These are phyloP conservation scores for Actinomucor elegans DNA, from an alignment of 371 early-diverging fungal species.

Conservation along the genomic window DNA sequence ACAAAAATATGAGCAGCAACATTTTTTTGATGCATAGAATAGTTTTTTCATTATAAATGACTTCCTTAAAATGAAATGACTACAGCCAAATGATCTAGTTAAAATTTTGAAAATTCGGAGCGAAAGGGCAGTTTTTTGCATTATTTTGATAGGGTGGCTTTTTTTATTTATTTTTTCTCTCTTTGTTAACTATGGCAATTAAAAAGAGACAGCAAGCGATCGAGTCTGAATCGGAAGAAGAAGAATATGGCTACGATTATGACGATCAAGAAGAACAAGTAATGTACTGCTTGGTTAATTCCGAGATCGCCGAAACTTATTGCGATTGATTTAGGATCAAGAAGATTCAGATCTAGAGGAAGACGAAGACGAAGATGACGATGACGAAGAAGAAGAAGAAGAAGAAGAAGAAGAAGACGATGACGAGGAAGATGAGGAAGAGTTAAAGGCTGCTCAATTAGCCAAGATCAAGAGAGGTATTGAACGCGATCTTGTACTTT, in stretches of 20 bases:
- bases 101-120: too few species aligned
- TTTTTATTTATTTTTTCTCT: neutral
- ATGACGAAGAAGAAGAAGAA: neutral
- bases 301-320: too few species aligned
- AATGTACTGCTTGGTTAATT: neutral
- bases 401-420: conserved; percentile 22
- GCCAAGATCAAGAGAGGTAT: conserved; percentile 48
- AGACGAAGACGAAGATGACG: neutral
- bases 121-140: too few species aligned
- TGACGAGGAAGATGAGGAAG: conserved; percentile 25
- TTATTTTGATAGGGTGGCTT: neutral
- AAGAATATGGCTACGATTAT: conserved; percentile 10
- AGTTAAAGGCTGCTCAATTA: conserved; percentile 23
- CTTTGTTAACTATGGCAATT: conserved; percentile 3
- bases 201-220: conserved; percentile 4
- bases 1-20: too few species aligned
- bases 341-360: conserved; percentile 16
- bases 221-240: conserved; percentile 16
- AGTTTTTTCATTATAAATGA: too few species aligned
- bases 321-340: conserved; percentile 1
- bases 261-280: conserved; percentile 12
- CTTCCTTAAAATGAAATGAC: too few species aligned
- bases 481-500: neutral
- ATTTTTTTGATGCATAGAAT: too few species aligned
- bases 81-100: too few species aligned